Base-by-base conservation (phyloP, 768 basidiomycete genomes). In the Mycena indigotica region DNA sequence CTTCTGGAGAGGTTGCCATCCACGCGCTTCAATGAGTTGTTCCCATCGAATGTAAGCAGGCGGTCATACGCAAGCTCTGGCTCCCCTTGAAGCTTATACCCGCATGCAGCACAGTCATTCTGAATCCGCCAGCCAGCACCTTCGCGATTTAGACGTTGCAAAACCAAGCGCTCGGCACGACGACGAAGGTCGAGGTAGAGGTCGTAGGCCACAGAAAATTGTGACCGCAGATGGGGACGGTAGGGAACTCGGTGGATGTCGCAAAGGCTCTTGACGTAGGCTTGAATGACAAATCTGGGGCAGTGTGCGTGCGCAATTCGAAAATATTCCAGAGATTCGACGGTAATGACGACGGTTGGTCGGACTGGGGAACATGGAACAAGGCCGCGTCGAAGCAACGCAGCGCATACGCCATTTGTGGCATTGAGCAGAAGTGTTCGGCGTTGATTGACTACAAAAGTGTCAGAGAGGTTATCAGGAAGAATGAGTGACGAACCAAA, bases 21-120 rank as follows among this genome's bases (percentile, higher is more conserved):
- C n/a, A 67, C 44, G 10, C 62, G 63, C 48, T 66, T 63, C 32
- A 65, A 29, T 0, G 68, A 69, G 30, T 69, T 57, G 49, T 70
- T 69, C 8, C 68, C 67, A 39, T 72, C 70, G 46, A 69, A 60
- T 23, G 62, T 57, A 17, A 64, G 30, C 46, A 70, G 54, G 39
- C 63, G 60, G 2, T 50, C 25, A 26, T 63, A 67, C 2, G 50
- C 44, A 2, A 72, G 55, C 8, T 44, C 30, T 2, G 57, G 51
- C 53, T 72, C 69, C 49, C 59, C 63, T 25, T 66, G 56, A 12
- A 70, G 65, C 52, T 65, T 57, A 39, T 69, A 67, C 16, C 39
- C 62, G 55, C 72, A 72, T 3, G 65, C 40, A 0, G 72, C 67
- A 51, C 72, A 73, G 4, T 64, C 51, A 41, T 72, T 53, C 51